A percentile compares a stretch with the other conserved stretches of the same genome.
Evolutionary conservation across 2,329 filamentous ascomycete species (phyloP).

Genomic region (Lachnellula suecica): DNA sequence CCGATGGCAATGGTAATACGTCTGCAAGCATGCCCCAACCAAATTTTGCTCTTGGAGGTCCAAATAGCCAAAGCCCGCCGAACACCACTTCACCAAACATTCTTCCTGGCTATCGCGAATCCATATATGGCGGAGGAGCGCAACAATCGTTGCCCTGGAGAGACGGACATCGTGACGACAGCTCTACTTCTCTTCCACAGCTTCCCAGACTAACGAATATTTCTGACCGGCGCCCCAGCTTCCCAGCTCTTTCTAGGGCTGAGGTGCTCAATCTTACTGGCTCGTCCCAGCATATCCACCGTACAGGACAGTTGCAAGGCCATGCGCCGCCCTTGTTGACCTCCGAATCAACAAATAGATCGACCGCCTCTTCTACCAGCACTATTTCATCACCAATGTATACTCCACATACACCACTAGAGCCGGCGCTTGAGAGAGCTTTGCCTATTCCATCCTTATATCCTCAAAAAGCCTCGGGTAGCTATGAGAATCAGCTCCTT

Average conservation of each 20-base stretch:
- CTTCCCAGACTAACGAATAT: conserved; percentile 16
- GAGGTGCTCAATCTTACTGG: conserved; percentile 21
- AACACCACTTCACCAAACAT: conserved; percentile 18
- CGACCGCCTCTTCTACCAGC: conserved; percentile 26
- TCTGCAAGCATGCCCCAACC: conserved; percentile 16
- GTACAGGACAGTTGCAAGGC: conserved; percentile 15
- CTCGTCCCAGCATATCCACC: conserved; percentile 24
- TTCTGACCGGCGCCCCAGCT: conserved; percentile 20
- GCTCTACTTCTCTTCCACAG: conserved; percentile 11
- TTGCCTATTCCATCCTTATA: conserved; percentile 28
- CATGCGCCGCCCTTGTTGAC: conserved; percentile 29
- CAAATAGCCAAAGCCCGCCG: conserved; percentile 19
- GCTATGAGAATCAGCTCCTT: conserved; percentile 29
- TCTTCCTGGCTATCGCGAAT: conserved; percentile 34
- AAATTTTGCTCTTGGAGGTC: conserved; percentile 3
- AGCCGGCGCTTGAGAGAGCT: conserved; percentile 29
- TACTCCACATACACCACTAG: conserved; percentile 30
- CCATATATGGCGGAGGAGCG: conserved; percentile 17
- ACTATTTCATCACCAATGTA: conserved; percentile 28
- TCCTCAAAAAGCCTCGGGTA: conserved; percentile 23
- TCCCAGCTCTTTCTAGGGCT: conserved; percentile 5
- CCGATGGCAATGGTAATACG: conserved; percentile 8
- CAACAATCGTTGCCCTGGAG: conserved; percentile 28
- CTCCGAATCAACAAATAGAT: conserved; percentile 29
- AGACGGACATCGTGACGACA: conserved; percentile 26